Percentiles rank a stretch among this genome's conserved stretches.
Evolutionary conservation across 2,329 filamentous ascomycete species (phyloP).

Genomic region (Aureobasidium sp.): DNA sequence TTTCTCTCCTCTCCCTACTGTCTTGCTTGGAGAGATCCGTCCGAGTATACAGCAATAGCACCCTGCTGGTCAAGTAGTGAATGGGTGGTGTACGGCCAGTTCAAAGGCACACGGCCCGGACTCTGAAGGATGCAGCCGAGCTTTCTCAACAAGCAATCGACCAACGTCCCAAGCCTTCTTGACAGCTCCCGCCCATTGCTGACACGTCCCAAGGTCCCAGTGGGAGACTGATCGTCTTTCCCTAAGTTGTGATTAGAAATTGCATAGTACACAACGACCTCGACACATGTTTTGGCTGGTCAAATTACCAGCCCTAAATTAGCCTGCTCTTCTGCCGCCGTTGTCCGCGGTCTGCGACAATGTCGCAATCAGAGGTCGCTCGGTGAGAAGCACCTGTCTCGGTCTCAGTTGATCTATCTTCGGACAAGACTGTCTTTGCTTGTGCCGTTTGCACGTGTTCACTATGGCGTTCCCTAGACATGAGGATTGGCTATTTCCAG

Average conservation of each 20-base stretch:
- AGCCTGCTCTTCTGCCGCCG: not conserved
- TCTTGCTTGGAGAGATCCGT: not conserved
- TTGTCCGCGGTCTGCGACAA: not conserved
- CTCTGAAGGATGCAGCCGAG: not conserved
- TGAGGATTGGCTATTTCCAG: not conserved
- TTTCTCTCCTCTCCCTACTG: not conserved
- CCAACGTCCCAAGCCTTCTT: not conserved
- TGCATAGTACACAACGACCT: not conserved
- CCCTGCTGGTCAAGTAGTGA: no score
- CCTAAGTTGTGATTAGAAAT: no score
- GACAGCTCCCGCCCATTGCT: not conserved
- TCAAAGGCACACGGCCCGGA: no score
- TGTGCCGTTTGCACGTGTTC: conserved; percentile 6
- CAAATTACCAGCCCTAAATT: not conserved
- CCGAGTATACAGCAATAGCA: no score
- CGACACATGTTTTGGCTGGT: not conserved
- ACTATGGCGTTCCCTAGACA: not conserved
- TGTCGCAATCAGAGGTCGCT: not conserved
- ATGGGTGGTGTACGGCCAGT: no score
- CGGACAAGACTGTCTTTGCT: not conserved
- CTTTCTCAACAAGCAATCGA: not conserved
- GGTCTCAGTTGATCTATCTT: conserved; percentile 3
- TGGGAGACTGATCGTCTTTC: no score
- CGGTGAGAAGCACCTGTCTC: not conserved
- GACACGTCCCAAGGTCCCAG: no score